A percentile compares a stretch with the other conserved stretches of the same genome.
Conservation (phyloP, 176 grass and related monocot genomes). For the Bothriochloa decipiens region DNA sequence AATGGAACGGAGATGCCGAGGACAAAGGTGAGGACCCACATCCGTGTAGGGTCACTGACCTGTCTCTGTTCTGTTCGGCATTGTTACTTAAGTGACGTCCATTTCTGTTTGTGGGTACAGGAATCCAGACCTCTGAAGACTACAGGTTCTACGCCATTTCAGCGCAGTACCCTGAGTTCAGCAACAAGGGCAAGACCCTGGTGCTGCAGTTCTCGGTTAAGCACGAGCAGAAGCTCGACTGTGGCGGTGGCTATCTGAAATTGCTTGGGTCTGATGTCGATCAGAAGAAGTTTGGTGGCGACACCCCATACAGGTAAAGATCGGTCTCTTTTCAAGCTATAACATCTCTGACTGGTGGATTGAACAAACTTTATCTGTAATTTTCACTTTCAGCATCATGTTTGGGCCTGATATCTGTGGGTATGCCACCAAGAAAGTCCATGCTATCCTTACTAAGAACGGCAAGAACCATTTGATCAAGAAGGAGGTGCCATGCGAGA, state of each 20-base stretch:
- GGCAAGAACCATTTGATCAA: conserved; percentile 87
- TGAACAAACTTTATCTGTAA: neutral
- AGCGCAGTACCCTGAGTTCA: conserved; percentile 71
- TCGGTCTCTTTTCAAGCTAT: neutral
- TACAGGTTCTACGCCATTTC: conserved; percentile 98
- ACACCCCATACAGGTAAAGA: conserved; percentile 81
- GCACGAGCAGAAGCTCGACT: conserved; percentile 97
- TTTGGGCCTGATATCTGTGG: conserved; percentile 97
- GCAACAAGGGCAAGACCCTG: conserved; percentile 86
- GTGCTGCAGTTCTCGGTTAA: conserved; percentile 96
- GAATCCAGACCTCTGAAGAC: conserved; percentile 92
- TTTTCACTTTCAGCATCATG: conserved; percentile 70
- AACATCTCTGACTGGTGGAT: neutral
- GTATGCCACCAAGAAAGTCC: conserved; percentile 90
- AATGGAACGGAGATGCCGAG: conserved; percentile 75
- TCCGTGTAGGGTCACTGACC: neutral
- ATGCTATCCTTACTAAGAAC: conserved; percentile 68
- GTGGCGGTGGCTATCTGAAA: conserved; percentile 91
- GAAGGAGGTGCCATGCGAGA: conserved; percentile 86
- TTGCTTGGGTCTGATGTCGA: conserved; percentile 82
- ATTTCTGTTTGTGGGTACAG: conserved; percentile 33
- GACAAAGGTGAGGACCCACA: conserved; percentile 59
- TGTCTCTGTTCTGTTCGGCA: neutral
- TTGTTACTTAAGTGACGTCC: neutral
- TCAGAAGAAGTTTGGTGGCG: conserved; percentile 97